Conservation (phyloP, 257 asterid genomes). For the Solanum tacnaense region DNA sequence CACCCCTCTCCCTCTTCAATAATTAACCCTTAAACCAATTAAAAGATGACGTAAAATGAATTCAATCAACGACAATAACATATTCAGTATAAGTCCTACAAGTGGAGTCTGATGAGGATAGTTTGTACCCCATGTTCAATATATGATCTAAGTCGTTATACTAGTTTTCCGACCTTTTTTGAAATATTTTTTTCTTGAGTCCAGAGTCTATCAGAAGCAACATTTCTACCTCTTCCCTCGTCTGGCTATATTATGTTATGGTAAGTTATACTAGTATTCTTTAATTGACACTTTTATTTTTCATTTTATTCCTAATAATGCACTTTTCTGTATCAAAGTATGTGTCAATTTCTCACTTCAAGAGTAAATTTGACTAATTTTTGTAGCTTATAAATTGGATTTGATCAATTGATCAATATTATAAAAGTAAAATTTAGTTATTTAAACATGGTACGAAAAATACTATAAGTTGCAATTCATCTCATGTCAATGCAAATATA, state of each 20-base stretch:
- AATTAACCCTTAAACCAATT: constrained; percentile 30
- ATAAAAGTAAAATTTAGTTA: background rate
- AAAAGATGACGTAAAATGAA: constrained; percentile 1
- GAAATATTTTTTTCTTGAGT: background rate
- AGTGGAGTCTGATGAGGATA: rapidly evolving
- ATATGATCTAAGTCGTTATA: background rate
- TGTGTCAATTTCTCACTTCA: background rate
- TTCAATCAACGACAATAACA: background rate
- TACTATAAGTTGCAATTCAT: background rate
- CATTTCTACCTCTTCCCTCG: background rate
- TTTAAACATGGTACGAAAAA: background rate
- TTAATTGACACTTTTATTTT: too few relatives aligned
- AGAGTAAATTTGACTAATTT: background rate
- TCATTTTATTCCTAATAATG: background rate
- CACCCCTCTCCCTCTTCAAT: constrained; percentile 22
- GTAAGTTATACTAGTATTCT: background rate
- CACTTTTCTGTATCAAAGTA: background rate
- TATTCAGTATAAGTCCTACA: rapidly evolving
- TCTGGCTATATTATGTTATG: background rate
- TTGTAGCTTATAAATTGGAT: background rate
- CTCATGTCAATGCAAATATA: background rate
- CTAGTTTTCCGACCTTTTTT: rapidly evolving
- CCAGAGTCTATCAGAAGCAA: background rate
- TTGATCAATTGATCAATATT: background rate
- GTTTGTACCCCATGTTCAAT: background rate